Conservation (phyloP, 1,284 basidiomycete species). For the Volvariella surrecta region DNA sequence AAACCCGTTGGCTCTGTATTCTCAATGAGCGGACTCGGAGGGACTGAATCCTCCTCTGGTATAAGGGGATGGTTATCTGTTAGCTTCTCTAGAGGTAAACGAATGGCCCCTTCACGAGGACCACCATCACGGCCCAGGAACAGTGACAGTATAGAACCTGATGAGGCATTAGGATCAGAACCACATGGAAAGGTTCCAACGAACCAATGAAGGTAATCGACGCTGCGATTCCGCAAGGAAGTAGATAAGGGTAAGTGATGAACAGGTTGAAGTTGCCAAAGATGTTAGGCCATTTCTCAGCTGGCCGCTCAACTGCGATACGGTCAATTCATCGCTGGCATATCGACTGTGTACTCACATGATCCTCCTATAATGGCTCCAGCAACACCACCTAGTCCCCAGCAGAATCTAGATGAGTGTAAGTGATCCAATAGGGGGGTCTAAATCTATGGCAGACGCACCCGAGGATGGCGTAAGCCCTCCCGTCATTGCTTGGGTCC, state of each 20-base stretch:
- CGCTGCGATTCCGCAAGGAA: conserved; percentile 81
- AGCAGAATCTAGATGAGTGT: conserved; percentile 57
- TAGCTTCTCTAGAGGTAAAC: conserved; percentile 70
- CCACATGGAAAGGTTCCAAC: conserved; percentile 12
- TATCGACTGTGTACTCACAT: conserved; percentile 39
- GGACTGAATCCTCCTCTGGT: conserved; percentile 47
- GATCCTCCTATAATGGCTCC: conserved; percentile 83
- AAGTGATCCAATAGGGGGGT: conserved; percentile 6
- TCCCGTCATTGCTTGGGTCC: conserved; percentile 84
- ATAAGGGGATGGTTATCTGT: conserved; percentile 33
- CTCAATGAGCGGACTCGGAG: conserved; percentile 39
- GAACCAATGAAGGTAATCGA: conserved; percentile 64
- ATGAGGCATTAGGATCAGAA: conserved; percentile 4
- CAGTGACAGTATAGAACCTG: conserved; percentile 78
- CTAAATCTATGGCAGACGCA: conserved; percentile 20
- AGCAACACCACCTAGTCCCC: conserved; percentile 93
- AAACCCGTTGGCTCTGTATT: conserved; percentile 26
- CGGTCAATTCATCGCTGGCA: too few species aligned
- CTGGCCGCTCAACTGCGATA: conserved; percentile 71
- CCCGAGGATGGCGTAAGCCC: conserved; percentile 92
- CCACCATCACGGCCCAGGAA: conserved; percentile 91
- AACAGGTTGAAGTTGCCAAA: conserved; percentile 68
- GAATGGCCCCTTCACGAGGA: conserved; percentile 77
- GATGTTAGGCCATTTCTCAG: conserved; percentile 72
- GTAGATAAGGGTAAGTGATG: conserved; percentile 80